Conservation (phyloP, 305 asterid genomes). For the Fraxinus ornus region DNA sequence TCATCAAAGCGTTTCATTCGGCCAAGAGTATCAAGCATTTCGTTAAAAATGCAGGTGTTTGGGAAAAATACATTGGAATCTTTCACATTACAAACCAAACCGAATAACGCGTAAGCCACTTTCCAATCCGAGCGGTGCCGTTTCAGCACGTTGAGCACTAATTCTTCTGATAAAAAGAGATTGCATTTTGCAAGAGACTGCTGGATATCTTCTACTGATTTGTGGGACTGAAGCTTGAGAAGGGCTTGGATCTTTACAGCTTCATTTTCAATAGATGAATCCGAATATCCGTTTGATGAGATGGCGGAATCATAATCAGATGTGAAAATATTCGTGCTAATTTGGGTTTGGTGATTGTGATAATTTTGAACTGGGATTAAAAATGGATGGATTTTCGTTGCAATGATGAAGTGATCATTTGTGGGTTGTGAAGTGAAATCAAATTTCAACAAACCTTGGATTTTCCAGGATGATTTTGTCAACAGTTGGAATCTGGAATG, state of each 20-base stretch:
- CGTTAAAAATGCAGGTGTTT: constrained; percentile 43
- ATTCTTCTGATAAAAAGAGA: constrained; percentile 42
- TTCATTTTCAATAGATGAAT: constrained; percentile 30
- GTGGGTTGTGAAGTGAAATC: constrained; percentile 8
- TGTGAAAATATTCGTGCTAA: constrained; percentile 6
- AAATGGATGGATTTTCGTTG: constrained; percentile 7
- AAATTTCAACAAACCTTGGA: constrained; percentile 19
- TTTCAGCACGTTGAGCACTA: constrained; percentile 59
- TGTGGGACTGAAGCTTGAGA: constrained; percentile 40
- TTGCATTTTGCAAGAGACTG: constrained; percentile 40
- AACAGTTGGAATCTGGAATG: constrained; percentile 27
- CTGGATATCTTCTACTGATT: constrained; percentile 36
- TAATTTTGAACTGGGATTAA: constrained; percentile 23
- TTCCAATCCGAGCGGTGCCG: constrained; percentile 76
- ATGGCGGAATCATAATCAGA: constrained; percentile 4
- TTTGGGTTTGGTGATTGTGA: constrained; percentile 19
- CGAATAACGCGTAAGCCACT: constrained; percentile 62
- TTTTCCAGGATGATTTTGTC: constrained; percentile 19
- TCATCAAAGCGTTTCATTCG: constrained; percentile 50
- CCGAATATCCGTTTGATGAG: constrained; percentile 10
- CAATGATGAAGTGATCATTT: constrained; percentile 1
- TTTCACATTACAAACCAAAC: constrained; percentile 35
- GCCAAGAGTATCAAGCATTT: constrained; percentile 63
- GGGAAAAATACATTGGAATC: constrained; percentile 30
- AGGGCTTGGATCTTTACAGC: constrained; percentile 54